These are phyloP conservation scores for Monosporozyma siamensis DNA, from an alignment of 805 yeast species.

Conservation along the genomic window DNA sequence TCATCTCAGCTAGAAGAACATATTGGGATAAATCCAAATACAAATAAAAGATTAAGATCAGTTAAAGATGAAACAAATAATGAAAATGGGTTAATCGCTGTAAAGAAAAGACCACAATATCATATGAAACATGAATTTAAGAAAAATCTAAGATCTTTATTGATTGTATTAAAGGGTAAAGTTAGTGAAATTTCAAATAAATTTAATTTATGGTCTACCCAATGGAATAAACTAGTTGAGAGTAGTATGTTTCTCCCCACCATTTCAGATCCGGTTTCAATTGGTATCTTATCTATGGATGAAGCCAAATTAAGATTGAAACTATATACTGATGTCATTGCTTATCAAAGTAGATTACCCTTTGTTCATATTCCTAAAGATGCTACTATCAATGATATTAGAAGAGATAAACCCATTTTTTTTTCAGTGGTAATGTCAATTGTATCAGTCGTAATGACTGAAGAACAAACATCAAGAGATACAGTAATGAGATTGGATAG, in stretches of 20 bases:
- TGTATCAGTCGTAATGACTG: constrained; percentile 38
- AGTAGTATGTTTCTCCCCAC: constrained; percentile 36
- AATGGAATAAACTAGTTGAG: constrained; percentile 39
- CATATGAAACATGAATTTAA: constrained; percentile 12
- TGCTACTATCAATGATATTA: constrained; percentile 38
- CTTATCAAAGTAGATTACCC: constrained; percentile 38
- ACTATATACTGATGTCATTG: constrained; percentile 40
- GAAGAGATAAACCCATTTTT: constrained; percentile 47
- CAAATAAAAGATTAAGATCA: not conserved
- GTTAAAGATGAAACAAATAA: not conserved
- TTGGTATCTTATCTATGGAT: constrained; percentile 46
- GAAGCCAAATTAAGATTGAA: constrained; percentile 51
- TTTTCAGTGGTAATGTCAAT: constrained; percentile 58
- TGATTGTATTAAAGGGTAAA: constrained; percentile 21
- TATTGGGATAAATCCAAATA: not conserved
- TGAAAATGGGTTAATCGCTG: not conserved
- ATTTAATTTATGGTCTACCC: constrained; percentile 33
- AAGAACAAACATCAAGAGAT: constrained; percentile 29
- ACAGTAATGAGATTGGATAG: constrained; percentile 42
- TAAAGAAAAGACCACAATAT: not conserved
- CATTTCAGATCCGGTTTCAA: constrained; percentile 44
- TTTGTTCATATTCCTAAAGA: constrained; percentile 45
- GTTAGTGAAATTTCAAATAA: constrained; percentile 37
- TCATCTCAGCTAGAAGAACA: not conserved
- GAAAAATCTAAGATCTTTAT: constrained; percentile 20